These are phyloP conservation scores for Alternaria alternata DNA, from an alignment of 2,329 filamentous ascomycete genomes.

Conservation along the genomic window DNA sequence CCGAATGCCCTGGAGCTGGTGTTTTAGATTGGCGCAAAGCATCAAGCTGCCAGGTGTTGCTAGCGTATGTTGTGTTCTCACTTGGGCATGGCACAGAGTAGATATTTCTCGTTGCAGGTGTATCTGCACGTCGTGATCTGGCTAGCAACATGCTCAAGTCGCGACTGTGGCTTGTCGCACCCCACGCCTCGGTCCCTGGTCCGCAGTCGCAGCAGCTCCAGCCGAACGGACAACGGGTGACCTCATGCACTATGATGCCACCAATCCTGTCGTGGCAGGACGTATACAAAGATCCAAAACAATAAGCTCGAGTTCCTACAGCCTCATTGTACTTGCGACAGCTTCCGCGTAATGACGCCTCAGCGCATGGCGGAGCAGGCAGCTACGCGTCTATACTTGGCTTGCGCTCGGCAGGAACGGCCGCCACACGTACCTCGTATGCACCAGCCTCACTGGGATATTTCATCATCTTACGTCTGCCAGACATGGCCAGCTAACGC, in stretches of 20 bases:
- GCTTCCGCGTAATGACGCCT: conserved; percentile 43
- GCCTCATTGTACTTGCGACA: conserved; percentile 32
- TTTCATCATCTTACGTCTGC: conserved; percentile 29
- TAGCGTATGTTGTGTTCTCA: background rate
- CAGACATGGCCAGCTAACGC: conserved; percentile 19
- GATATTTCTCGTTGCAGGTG: background rate
- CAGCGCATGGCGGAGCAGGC: conserved; percentile 41
- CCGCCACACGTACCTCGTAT: conserved; percentile 37
- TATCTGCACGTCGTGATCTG: background rate
- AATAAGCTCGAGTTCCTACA: background rate
- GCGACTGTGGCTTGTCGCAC: conserved; percentile 38
- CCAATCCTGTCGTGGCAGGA: conserved; percentile 1
- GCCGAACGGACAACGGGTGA: conserved; percentile 21
- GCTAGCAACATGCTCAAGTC: background rate
- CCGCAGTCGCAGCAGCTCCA: conserved; percentile 20
- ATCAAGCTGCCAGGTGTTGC: conserved; percentile 11
- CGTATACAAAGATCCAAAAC: conserved; percentile 1
- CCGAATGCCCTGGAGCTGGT: conserved; percentile 16
- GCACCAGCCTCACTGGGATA: conserved; percentile 41
- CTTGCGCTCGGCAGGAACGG: conserved; percentile 33
- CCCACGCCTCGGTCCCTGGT: conserved; percentile 31
- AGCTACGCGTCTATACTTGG: conserved; percentile 30
- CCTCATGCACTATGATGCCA: conserved; percentile 25
- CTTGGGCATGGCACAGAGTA: background rate
- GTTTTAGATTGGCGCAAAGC: conserved; percentile 22